Evolutionary conservation across 2,329 filamentous ascomycete genomes (phyloP), one percentile per base, ranked within the genome.

Genomic region (Pestalotiopsis sp.): DNA sequence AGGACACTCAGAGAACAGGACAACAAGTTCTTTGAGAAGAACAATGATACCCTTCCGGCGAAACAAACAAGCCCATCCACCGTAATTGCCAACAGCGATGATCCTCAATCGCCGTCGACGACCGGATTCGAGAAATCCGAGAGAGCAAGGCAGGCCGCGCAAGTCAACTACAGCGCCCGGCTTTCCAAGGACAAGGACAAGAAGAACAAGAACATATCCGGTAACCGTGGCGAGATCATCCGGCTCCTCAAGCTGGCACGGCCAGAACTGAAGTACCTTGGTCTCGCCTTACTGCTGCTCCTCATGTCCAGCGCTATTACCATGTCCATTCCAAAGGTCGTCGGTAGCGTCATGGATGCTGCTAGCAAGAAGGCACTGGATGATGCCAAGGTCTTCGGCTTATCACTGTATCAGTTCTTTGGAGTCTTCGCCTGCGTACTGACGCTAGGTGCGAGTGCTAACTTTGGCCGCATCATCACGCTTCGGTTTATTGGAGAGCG

Each of bases 251-350:
- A 91, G 80, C 96, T 99, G 77, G 96, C 96, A 13, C 87, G 89
- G 67, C 95, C 95, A 2, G 96, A 99, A 82, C 82, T 92, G 38
- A 91, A 86, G 77, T 92, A 93, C 80, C 89, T 99, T 17, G 86
- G 85, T 6, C 81, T 92, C 72, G 97, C 97, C 3, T 95, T 98
- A 78, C 79, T 92, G 67, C 92, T 97, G 77, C 86, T 99, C 64
- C 86, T 99, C 69, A 86, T 98, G 71, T 98, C 95, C 17, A 98
- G 95, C 3, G 88, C 90, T 65, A 94, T 99, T 73, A 97, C 95
- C 68, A 97, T 99, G 92, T 95, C 94, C 2, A 93, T 99, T 69
- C 96, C 96, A 1, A 97, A 98, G 78, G 97, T 95, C 0, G 97
- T 99, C 72, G 96, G 96, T 68, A 95, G 95, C 78, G 97, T 99